Conservation (phyloP, 169 alveolate species). For the Theileria annulata region DNA sequence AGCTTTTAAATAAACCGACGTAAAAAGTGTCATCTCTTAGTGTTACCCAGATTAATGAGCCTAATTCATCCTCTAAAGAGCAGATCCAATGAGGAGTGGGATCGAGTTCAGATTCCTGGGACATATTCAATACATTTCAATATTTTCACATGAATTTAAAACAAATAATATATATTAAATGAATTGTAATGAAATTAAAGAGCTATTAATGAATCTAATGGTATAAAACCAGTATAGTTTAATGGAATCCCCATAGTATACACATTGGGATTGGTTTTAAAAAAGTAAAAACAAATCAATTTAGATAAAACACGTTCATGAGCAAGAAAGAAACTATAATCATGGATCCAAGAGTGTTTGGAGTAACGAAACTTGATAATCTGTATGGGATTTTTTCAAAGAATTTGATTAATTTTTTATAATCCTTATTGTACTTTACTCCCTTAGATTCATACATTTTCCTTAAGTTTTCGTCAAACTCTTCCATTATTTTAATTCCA, state of each 20-base stretch:
- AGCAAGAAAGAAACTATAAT: not conserved
- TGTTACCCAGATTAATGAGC: constrained; percentile 75
- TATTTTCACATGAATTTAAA: not conserved
- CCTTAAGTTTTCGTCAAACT: constrained; percentile 1
- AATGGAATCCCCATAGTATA: constrained; percentile 19
- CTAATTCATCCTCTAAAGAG: constrained; percentile 77
- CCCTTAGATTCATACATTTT: not conserved
- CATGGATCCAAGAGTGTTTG: constrained; percentile 8
- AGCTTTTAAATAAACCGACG: constrained; percentile 74
- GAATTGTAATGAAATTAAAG: not conserved
- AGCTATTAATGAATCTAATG: not conserved
- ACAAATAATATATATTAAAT: not conserved
- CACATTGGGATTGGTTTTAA: not conserved
- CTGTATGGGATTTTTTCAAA: constrained; percentile 3
- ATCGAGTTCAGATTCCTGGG: constrained; percentile 6
- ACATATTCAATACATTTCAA: constrained; percentile 10
- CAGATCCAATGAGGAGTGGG: constrained; percentile 77
- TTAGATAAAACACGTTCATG: not conserved
- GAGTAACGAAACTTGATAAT: constrained; percentile 1
- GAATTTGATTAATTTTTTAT: not conserved
- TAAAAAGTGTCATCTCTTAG: constrained; percentile 73
- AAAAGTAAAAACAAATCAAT: not conserved
- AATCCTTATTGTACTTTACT: not conserved
- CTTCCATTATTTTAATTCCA: not conserved
- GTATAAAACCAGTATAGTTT: not conserved